Base-by-base conservation (phyloP, 2,329 filamentous ascomycete species). In the Mycosphaerelloides madeirae region DNA sequence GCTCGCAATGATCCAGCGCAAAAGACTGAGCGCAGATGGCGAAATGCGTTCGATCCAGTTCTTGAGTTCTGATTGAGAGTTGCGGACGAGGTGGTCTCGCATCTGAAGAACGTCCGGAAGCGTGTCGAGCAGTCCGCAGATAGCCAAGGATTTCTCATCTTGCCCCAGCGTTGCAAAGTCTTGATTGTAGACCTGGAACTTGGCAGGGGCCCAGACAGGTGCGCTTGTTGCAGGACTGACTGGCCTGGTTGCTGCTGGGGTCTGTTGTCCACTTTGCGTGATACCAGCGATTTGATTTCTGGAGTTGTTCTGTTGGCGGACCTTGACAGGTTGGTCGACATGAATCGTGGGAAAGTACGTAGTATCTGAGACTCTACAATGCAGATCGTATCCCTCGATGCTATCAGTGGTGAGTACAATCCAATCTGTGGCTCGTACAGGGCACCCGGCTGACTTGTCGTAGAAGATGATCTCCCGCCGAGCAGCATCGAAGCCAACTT, bases 1-100 rank as follows among this genome's bases (percentile, higher is more conserved):
- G 0, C 89, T 95, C 0, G 89, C 86, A 46, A 96, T 79, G 49
- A 95, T 86, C 90, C 90, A 96, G 40, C 86, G 78, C 15, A 96
- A 68, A 0, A 95, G 65, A 15, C 80, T 78, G 3, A 87, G 66
- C 0, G 83, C 78, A 6, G 85, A 77, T 2, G 79, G 77, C 1
- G 83, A 78, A 8, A 95, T 73, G 14, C 74, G 68, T 16, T 78
- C 71, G 52, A 68, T 64, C 81, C 81, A 85, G 11, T 62, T 53
- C 44, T 60, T 64, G n/a, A 75, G 57, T 61, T 58, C 69, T 18
- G 65, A 63, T 11, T 64, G 62, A 4, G 63, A 54, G 36, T 55
- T 53, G 11, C 51, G 49, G 6, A 44, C n/a, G 11, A 81, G 65
- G 46, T 72, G 80, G 0, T 61, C 48, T 22, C 65, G 70, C 73